phyloP scores from a whole-genome alignment of 2,329 filamentous ascomycete genomes.

The Lojkania enalia region DNA sequence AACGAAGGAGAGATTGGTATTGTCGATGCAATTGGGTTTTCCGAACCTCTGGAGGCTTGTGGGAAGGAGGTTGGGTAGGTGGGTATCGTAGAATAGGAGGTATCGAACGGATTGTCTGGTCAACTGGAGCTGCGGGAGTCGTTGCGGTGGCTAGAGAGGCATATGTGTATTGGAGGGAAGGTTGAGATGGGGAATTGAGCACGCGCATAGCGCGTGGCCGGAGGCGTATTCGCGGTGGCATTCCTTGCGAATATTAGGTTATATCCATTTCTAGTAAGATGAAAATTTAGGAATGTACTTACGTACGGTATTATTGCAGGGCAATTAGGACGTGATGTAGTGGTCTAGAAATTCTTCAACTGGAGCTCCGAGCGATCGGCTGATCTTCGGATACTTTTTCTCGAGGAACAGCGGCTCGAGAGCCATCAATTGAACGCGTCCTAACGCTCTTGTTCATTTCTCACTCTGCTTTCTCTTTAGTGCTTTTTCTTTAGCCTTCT shows the following conservation, averaged over 20 bases:
- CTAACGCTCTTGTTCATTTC: no score
- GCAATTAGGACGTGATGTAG: conserved; percentile 28
- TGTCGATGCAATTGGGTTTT: conserved; percentile 87
- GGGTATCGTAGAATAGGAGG: conserved; percentile 57
- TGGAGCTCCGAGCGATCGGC: conserved; percentile 19
- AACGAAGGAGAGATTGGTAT: conserved; percentile 86
- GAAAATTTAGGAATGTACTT: conserved; percentile 11
- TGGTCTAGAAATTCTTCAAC: conserved; percentile 34
- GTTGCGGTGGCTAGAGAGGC: conserved; percentile 56
- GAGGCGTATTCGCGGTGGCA: conserved; percentile 46
- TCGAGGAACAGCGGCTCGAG: no score
- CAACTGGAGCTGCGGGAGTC: conserved; percentile 56
- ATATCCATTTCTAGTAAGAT: background rate
- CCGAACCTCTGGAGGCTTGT: conserved; percentile 81
- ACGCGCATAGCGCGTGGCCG: conserved; percentile 35
- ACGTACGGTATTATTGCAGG: conserved; percentile 29
- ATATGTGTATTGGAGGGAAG: conserved; percentile 48
- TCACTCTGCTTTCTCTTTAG: no score
- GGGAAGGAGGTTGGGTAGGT: conserved; percentile 79
- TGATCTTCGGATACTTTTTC: background rate
- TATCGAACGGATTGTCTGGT: conserved; percentile 51
- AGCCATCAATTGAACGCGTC: no score
- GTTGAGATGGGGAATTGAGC: conserved; percentile 24
- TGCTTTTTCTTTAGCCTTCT: no score
- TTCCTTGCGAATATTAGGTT: conserved; percentile 19